Base-by-base conservation (phyloP, 1,284 basidiomycete species). In the Ustilago curta region DNA sequence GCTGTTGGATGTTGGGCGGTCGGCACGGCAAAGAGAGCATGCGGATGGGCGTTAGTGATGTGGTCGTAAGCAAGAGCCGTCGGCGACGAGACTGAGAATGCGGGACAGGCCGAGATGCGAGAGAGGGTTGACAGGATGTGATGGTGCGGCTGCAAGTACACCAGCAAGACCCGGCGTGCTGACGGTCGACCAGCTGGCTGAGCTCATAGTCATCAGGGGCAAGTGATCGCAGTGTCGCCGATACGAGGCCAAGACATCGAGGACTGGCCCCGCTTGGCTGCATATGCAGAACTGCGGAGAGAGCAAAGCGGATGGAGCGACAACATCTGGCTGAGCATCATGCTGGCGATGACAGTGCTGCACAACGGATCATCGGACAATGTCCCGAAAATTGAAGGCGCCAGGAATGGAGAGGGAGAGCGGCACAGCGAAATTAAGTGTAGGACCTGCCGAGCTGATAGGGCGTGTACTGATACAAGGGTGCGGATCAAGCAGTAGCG, bases 11-110 rank as follows among this genome's bases (percentile, higher is more conserved):
- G 47, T 16, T 37, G 18, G 9, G 47, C 18, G 27, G 52, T 63
- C 53, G 66, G 50, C 54, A 58, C 63, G 62, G 57, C 58, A 70
- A 47, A 60, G 61, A 54, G 47, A 48, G 50, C 52, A 54, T 31
- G 61, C 68, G 61, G 57, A 44, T 44, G 62, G 50, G 40, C 29
- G 68, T 65, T 53, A 65, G 68, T 61, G 48, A 29, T 43, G 43
- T 57, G 45, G 42, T 31, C 19, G 62, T 65, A 29, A 60, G 59
- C 47, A 54, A 37, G 19, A 43, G 64, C 8, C 37, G 39, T 21
- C 39, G 47, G 40, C 31, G 45, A 51, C 8, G 31, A 29, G 40
- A 40, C 35, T 45, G 29, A 52, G 37, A 40, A 18, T 23, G 39
- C 47, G 43, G 29, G 23, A 40, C 25, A 40, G 45, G 40, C 14